phyloP scores from a whole-genome alignment of 2,329 filamentous ascomycete species.

The Tolypocladium tropicale region DNA sequence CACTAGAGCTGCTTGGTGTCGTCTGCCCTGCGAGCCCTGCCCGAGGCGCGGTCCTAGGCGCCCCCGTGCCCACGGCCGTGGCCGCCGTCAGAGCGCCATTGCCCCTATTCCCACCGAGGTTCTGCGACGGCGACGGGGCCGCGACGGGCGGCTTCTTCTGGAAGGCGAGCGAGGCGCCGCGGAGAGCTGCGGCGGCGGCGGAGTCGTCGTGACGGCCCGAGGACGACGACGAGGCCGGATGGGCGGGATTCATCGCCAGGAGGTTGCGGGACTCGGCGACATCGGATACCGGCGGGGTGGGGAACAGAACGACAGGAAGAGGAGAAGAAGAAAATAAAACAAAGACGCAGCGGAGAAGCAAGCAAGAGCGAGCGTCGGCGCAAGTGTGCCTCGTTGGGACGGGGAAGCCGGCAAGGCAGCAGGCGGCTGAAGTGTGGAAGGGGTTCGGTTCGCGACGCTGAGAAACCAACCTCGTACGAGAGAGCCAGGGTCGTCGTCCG shows the following conservation, averaged over 20 bases:
- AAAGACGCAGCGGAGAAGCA: no score
- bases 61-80: conserved; percentile 20
- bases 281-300: conserved; percentile 1
- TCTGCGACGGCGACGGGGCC: conserved; percentile 3
- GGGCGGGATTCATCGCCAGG: conserved; percentile 25
- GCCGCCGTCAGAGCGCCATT: conserved; percentile 36
- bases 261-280: conserved; percentile 5
- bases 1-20: background rate
- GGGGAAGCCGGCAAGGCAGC: background rate
- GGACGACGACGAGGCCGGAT: conserved; percentile 9
- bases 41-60: background rate
- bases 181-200: conserved; percentile 36
- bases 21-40: background rate
- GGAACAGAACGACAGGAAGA: background rate
- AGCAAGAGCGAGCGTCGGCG: no score
- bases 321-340: no score
- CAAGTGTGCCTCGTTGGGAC: background rate
- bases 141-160: conserved; percentile 19
- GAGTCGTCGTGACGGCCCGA: conserved; percentile 21
- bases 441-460: no score
- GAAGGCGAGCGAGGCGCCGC: conserved; percentile 46
- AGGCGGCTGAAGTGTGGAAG: no score
- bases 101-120: conserved; percentile 4
- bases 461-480: no score
- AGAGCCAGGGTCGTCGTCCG: no score